A percentile compares a stretch with the other conserved stretches of the same genome.
These are phyloP conservation scores for Clavariopsis aquatica DNA, from an alignment of 495 filamentous ascomycete genomes.

Conservation along the genomic window DNA sequence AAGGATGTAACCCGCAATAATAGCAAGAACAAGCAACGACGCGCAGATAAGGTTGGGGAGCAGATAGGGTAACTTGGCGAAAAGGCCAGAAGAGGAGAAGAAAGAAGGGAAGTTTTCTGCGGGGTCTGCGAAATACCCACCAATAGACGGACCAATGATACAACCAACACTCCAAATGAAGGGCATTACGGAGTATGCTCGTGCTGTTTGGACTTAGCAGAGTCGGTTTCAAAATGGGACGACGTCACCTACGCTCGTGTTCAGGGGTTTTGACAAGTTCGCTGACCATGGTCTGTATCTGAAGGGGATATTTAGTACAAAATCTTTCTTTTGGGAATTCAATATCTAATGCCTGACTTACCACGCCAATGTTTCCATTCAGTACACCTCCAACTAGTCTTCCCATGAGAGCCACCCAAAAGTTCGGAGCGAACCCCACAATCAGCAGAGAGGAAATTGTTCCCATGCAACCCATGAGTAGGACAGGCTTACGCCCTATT, in stretches of 20 bases:
- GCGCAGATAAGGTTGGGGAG: conserved; percentile 80
- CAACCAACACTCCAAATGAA: conserved; percentile 87
- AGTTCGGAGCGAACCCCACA: conserved; percentile 78
- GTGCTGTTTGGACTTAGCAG: conserved; percentile 53
- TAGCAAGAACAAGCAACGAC: conserved; percentile 68
- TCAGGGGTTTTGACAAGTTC: conserved; percentile 76
- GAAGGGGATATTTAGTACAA: neutral
- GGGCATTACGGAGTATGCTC: conserved; percentile 81
- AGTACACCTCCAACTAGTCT: conserved; percentile 75
- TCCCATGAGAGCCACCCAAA: conserved; percentile 74
- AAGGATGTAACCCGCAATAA: conserved; percentile 69
- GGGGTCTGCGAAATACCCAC: conserved; percentile 75
- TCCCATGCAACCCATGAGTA: conserved; percentile 76
- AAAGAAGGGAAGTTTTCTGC: conserved; percentile 64
- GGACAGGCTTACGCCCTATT: conserved; percentile 79
- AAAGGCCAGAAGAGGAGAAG: conserved; percentile 64
- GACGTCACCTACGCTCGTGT: conserved; percentile 69
- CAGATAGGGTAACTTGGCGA: conserved; percentile 78
- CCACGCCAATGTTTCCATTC: conserved; percentile 86
- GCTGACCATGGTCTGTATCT: conserved; percentile 87
- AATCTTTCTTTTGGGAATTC: neutral
- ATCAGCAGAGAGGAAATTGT: conserved; percentile 77
- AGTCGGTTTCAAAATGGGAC: neutral
- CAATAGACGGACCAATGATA: conserved; percentile 79
- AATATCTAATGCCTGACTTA: conserved; percentile 53